Percentiles rank a stretch among this genome's conserved stretches.
These are phyloP conservation scores for Ustilago tritici DNA, from an alignment of 1,284 basidiomycete genomes.

Conservation along the genomic window DNA sequence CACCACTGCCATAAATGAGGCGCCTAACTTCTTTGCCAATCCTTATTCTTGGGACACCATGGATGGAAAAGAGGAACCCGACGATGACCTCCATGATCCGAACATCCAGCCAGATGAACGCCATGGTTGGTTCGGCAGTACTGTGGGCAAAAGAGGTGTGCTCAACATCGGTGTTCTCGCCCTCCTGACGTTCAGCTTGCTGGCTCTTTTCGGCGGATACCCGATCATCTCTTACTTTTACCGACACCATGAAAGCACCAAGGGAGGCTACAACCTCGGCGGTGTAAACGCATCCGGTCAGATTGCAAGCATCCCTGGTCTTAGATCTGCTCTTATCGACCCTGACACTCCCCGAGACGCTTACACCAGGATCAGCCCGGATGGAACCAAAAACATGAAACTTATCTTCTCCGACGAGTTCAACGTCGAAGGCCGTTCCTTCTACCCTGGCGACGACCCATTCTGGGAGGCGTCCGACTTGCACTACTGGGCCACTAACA, in stretches of 20 bases:
- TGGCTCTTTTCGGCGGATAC: conserved; percentile 81
- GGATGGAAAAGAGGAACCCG: conserved; percentile 51
- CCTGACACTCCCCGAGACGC: conserved; percentile 68
- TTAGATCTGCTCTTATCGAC: conserved; percentile 67
- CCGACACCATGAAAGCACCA: conserved; percentile 29
- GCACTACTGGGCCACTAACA: conserved; percentile 77
- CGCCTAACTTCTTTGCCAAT: conserved; percentile 33
- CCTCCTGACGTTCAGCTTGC: conserved; percentile 71
- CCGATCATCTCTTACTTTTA: conserved; percentile 75
- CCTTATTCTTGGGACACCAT: conserved; percentile 61
- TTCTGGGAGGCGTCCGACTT: conserved; percentile 79
- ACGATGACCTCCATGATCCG: conserved; percentile 58
- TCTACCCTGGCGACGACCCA: conserved; percentile 76
- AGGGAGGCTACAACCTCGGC: conserved; percentile 59
- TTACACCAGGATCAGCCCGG: conserved; percentile 72
- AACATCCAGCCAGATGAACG: conserved; percentile 6
- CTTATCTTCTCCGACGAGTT: conserved; percentile 70
- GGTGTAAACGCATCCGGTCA: conserved; percentile 63
- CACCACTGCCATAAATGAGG: conserved; percentile 12
- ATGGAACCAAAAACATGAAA: conserved; percentile 58
- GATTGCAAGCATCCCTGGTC: conserved; percentile 50
- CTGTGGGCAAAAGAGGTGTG: conserved; percentile 40
- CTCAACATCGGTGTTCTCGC: conserved; percentile 74
- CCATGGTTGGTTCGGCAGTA: conserved; percentile 25
- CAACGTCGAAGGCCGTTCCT: conserved; percentile 66